Base-by-base conservation (phyloP, 805 yeast species). In the Nakazawaea siamensis region DNA sequence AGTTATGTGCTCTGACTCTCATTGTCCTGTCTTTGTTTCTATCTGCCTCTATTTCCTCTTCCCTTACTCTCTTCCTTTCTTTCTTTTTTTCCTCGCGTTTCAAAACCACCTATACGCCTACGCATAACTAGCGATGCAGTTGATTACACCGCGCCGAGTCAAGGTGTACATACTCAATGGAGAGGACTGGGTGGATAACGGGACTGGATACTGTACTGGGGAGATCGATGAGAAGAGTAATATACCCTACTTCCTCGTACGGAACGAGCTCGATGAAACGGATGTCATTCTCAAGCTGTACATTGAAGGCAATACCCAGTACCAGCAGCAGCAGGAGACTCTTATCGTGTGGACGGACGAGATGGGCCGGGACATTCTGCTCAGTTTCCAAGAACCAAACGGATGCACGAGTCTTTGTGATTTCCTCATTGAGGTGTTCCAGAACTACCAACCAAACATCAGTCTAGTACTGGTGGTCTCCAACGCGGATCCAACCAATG, bases 301-400 rank as follows among this genome's bases (percentile, higher is more conserved):
- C 39, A 64, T 90, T n/a, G 78, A 73, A 47, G 94, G 94, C 0
- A 58, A 72, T 19, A 79, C 77, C 3, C 94, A 83, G 46, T 90
- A 83, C 52, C 97, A 90, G 52, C 71, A 94, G 49, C 97, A 92
- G 50, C 95, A 87, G 51, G 97, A 87, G 39, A 87, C 97, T 0
- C 62, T 90, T 31, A 85, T 90, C 8, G 95, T 90, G 15, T 90
- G 97, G 97, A 82, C 94, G 8, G 95, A 85, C 49, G 48, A 59
- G 2, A 66, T 70, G 14, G 76, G 80, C 6, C 69, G 68, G 35
- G 94, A 86, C 54, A 74, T 85, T 43, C 97, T 97, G 2, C 64
- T 90, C 17, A 81, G 94, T 30, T 90, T 90, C 55, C 96, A 90
- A 55, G 97, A 87, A 48, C 76, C 84, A 24, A 81, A 80, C 30